These are phyloP conservation scores for Syncephalastrum sp. DNA, from an alignment of 371 early-diverging fungal species.

Conservation along the genomic window DNA sequence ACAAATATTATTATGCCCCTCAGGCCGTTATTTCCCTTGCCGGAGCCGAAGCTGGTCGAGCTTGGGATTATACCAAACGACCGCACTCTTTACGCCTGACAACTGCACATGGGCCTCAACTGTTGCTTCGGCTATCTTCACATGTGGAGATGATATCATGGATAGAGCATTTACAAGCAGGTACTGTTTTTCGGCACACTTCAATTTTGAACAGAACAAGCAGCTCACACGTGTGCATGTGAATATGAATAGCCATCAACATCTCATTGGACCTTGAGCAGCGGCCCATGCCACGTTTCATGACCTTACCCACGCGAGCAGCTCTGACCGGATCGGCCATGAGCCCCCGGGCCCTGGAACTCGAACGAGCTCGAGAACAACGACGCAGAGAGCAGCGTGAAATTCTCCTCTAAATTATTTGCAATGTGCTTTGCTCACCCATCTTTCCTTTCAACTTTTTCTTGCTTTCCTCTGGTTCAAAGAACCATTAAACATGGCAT, in stretches of 20 bases:
- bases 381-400: constrained; percentile 37
- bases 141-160: constrained; percentile 47
- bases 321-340: constrained; percentile 13
- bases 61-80: constrained; percentile 43
- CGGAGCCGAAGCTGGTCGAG: constrained; percentile 43
- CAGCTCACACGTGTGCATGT: no score
- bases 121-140: constrained; percentile 32
- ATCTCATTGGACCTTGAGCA: constrained; percentile 43
- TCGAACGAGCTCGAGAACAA: constrained; percentile 38
- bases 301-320: constrained; percentile 36
- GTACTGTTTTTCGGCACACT: constrained; percentile 18
- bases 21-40: constrained; percentile 30
- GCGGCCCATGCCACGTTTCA: constrained; percentile 50
- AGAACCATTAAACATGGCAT: no score
- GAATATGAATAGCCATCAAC: constrained; percentile 31
- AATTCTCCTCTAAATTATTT: constrained; percentile 25
- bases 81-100: constrained; percentile 38
- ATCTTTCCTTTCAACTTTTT: no score
- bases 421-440: no score
- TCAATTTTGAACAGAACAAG: neutral
- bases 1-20: constrained; percentile 31
- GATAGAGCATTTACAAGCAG: constrained; percentile 52
- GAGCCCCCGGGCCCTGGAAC: constrained; percentile 24
- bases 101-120: constrained; percentile 39
- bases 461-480: no score